phyloP scores from a whole-genome alignment of 2,329 filamentous ascomycete species.

The Aspergillus spinulosporus region DNA sequence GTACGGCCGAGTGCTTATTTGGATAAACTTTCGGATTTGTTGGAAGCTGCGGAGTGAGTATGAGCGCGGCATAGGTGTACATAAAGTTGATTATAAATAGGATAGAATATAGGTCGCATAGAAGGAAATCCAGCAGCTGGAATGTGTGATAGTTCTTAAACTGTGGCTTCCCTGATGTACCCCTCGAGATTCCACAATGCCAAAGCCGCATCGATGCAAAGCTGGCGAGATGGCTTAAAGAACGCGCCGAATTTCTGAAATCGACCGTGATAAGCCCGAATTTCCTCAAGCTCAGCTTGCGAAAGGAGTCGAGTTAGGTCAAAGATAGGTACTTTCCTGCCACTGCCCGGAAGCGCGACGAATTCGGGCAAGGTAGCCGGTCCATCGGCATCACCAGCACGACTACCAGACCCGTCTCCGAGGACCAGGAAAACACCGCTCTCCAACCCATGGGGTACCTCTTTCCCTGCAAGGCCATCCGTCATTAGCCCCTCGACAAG shows the following conservation, averaged over 20 bases:
- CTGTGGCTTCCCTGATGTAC: constrained; percentile 21
- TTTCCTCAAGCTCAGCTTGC: constrained; percentile 29
- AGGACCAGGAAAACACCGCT: constrained; percentile 34
- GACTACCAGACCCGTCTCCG: constrained; percentile 4
- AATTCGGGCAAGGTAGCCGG: constrained; percentile 26
- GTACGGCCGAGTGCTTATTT: constrained; percentile 81
- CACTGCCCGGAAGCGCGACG: constrained; percentile 31
- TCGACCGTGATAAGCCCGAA: constrained; percentile 29
- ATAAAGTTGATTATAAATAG: constrained; percentile 1
- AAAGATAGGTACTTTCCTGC: constrained; percentile 39
- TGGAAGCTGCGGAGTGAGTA: constrained; percentile 31
- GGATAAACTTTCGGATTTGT: constrained; percentile 78
- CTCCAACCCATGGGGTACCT: constrained; percentile 30
- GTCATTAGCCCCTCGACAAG: constrained; percentile 24
- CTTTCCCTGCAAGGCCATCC: constrained; percentile 24
- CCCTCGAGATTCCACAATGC: constrained; percentile 43
- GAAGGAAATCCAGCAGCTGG: not conserved
- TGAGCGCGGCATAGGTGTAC: not conserved
- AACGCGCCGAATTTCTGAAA: constrained; percentile 39
- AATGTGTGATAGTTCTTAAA: not conserved
- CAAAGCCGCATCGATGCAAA: constrained; percentile 34
- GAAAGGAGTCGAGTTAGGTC: constrained; percentile 38
- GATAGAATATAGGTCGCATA: constrained; percentile 2
- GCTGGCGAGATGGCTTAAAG: constrained; percentile 33
- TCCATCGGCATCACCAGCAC: constrained; percentile 5